These are phyloP conservation scores for Lyophyllum shimeji DNA, from an alignment of 768 basidiomycete genomes.

Conservation along the genomic window DNA sequence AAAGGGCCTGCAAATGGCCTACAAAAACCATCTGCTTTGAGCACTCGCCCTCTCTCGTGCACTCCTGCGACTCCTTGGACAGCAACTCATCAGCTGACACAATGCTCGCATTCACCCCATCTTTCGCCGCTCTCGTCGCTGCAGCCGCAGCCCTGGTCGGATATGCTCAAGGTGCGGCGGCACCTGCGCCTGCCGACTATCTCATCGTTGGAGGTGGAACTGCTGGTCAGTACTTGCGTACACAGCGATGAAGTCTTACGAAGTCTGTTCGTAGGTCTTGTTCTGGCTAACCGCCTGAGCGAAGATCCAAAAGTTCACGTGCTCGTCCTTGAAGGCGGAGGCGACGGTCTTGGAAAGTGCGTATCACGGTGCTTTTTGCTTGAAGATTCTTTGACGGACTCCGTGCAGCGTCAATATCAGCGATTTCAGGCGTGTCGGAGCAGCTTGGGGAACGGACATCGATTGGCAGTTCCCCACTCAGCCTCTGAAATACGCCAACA, in stretches of 20 bases:
- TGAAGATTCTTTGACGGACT: background rate
- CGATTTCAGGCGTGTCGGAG: background rate
- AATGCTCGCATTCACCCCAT: background rate
- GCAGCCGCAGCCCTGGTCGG: background rate
- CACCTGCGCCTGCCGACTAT: background rate
- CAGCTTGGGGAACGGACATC: background rate
- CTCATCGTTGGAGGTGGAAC: background rate
- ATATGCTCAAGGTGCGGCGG: background rate
- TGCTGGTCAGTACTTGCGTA: background rate
- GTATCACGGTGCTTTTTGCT: background rate
- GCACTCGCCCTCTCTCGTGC: background rate
- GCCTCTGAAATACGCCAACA: background rate
- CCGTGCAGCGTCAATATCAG: background rate
- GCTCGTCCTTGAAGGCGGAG: background rate
- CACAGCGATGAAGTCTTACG: background rate
- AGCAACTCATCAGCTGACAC: background rate
- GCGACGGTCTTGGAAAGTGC: conserved; percentile 1
- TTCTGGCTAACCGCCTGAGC: background rate
- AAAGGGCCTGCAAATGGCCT: background rate
- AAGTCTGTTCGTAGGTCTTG: background rate
- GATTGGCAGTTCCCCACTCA: background rate
- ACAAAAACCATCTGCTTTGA: background rate
- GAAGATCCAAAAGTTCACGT: background rate
- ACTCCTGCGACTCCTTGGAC: background rate
- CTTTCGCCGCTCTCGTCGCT: background rate